Base-by-base conservation (phyloP, 805 yeast genomes). In the Metschnikowia koreensis region DNA sequence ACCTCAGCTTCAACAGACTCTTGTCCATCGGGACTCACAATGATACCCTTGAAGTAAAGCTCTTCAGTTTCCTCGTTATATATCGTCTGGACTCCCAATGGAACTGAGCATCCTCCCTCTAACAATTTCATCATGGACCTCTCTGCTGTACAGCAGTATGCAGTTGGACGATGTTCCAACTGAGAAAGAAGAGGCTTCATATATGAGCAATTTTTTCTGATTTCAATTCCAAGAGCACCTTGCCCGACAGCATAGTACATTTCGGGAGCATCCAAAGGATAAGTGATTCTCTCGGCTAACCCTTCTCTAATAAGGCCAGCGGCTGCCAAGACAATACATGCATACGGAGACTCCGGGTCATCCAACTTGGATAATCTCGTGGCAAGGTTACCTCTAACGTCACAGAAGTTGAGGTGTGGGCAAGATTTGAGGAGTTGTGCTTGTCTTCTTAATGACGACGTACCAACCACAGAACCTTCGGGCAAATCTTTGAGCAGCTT, bases 241-340 rank as follows among this genome's bases (percentile, higher is more conserved):
- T 94, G 99, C n/a, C 99, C 99, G 43, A 94, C 97, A 1, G 99
- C 97, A 66, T 93, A 89, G 66, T 84, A 87, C 96, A 93, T 89
- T 50, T 86, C 88, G 34, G 89, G 87, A 6, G 83, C 77, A 50
- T 85, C 82, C 56, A 94, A 76, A 57, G 76, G 79, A 56, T 80
- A 76, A 6, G 97, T 84, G 64, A 94, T 90, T 67, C 97, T 77
- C 59, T 82, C 67, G n/a, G 80, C 83, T 47, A 92, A 71, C 11
- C 84, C 87, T 41, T 87, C 71, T 59, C 99, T 81, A 22, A 81
- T 73, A 52, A 94, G 77, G 2, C 99, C 99, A 1, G 99, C 98
- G 9, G 94, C 86, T 0, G 99, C 99, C 50, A 94, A 76, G 51
- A 94, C 81, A 38, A 92, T 79, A 68, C 97, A 93, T 50, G 80